phyloP scores from a whole-genome alignment of 257 asterid genomes.

The Coffea canephora region DNA sequence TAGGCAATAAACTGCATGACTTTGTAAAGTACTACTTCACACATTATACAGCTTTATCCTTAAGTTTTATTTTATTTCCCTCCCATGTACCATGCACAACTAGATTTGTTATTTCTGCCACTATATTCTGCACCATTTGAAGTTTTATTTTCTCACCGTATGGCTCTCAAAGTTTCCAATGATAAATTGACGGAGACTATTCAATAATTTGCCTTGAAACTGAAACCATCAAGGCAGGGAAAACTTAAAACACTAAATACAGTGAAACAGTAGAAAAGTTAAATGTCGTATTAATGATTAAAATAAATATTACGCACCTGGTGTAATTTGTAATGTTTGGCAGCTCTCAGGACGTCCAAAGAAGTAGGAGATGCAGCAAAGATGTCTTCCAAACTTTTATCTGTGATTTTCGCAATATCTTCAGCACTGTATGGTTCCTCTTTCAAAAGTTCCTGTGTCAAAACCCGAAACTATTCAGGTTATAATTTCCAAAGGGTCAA shows the following conservation, averaged over 20 bases:
- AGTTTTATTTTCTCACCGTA: background rate
- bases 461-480: constrained; percentile 9
- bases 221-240: background rate
- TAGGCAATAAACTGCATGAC: background rate
- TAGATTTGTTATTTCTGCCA: no score
- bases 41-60: no score
- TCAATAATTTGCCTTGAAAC: background rate
- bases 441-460: constrained; percentile 60
- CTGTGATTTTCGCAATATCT: constrained; percentile 65
- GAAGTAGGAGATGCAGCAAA: constrained; percentile 82
- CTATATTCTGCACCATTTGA: background rate
- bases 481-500: background rate
- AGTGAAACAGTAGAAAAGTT: background rate
- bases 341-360: constrained; percentile 77
- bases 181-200: background rate
- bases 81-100: no score
- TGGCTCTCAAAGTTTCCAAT: background rate
- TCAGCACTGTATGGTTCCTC: constrained; percentile 71
- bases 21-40: no score
- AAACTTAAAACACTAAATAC: background rate
- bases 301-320: constrained; percentile 49
- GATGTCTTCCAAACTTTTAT: constrained; percentile 49
- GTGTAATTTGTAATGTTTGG: constrained; percentile 72
- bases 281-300: background rate
- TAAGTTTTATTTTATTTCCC: background rate